Conservation (phyloP, 140 eudicot genomes). For the Cichorium intybus region DNA sequence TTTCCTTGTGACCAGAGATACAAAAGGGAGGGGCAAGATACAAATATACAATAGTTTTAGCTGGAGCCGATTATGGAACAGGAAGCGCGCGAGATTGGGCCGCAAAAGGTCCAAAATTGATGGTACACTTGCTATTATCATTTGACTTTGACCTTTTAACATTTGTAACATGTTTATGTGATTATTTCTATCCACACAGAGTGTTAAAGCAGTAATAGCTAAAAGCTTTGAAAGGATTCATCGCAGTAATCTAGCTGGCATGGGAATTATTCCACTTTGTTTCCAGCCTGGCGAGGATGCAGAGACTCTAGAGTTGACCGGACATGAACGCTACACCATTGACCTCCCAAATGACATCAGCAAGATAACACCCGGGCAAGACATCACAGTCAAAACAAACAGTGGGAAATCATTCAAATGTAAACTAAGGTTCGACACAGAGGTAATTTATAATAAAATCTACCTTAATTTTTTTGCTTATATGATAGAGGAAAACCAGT, state of each 20-base stretch:
- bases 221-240: constrained; percentile 68
- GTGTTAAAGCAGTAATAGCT: constrained; percentile 66
- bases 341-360: constrained; percentile 55
- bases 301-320: constrained; percentile 59
- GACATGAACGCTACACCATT: constrained; percentile 56
- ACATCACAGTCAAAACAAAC: constrained; percentile 49
- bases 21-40: constrained; percentile 53
- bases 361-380: constrained; percentile 66
- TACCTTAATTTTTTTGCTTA: neutral
- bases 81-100: constrained; percentile 84
- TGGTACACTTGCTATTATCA: constrained; percentile 33
- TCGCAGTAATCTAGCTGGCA: constrained; percentile 60
- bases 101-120: constrained; percentile 74
- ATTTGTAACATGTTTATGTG: neutral
- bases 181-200: constrained; percentile 23
- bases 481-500: neutral
- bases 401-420: constrained; percentile 60
- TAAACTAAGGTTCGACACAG: constrained; percentile 63
- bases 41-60: constrained; percentile 52
- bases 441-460: constrained; percentile 39
- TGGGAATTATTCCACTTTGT: constrained; percentile 70
- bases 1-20: constrained; percentile 46
- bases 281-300: constrained; percentile 69
- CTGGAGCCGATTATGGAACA: constrained; percentile 72
- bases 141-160: constrained; percentile 3